These are phyloP conservation scores for Dryas drummondii DNA, from an alignment of 306 rosid genomes.

Conservation along the genomic window DNA sequence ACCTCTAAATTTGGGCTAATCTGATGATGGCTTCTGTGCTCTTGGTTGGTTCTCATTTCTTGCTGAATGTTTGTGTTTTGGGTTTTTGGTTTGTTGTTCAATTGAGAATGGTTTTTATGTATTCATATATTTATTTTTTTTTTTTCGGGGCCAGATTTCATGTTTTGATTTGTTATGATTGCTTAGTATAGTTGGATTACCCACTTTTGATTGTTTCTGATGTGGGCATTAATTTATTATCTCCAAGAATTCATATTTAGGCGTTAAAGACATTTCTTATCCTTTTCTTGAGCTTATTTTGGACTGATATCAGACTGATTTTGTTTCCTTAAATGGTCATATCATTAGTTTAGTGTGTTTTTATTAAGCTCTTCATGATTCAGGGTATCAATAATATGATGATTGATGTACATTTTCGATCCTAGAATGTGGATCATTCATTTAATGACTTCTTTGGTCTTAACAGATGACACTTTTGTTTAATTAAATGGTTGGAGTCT, in stretches of 20 bases:
- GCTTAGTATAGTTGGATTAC: slow-evolving; percentile 14
- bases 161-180: slow-evolving; percentile 13
- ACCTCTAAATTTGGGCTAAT: slow-evolving; percentile 16
- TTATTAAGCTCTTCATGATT: not conserved
- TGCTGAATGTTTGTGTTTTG: slow-evolving; percentile 13
- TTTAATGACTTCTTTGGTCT: not conserved
- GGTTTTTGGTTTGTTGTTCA: slow-evolving; percentile 14
- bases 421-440: slow-evolving; percentile 4
- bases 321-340: slow-evolving; percentile 4
- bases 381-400: not conserved
- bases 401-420: slow-evolving; percentile 13
- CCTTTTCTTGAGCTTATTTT: not conserved
- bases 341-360: slow-evolving; percentile 5
- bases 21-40: not conserved
- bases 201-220: slow-evolving; percentile 21
- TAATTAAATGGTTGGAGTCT: not conserved
- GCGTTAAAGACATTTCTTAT: not conserved
- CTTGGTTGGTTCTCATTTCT: slow-evolving; percentile 28
- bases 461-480: not conserved
- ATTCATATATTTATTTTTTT: not conserved
- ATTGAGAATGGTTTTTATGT: slow-evolving; percentile 1
- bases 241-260: not conserved
- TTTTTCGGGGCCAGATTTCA: slow-evolving; percentile 23
- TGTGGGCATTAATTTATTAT: slow-evolving; percentile 20
- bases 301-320: slow-evolving; percentile 5